These are phyloP conservation scores for Leccinum incarnatum DNA, from an alignment of 768 basidiomycete species.

Conservation along the genomic window DNA sequence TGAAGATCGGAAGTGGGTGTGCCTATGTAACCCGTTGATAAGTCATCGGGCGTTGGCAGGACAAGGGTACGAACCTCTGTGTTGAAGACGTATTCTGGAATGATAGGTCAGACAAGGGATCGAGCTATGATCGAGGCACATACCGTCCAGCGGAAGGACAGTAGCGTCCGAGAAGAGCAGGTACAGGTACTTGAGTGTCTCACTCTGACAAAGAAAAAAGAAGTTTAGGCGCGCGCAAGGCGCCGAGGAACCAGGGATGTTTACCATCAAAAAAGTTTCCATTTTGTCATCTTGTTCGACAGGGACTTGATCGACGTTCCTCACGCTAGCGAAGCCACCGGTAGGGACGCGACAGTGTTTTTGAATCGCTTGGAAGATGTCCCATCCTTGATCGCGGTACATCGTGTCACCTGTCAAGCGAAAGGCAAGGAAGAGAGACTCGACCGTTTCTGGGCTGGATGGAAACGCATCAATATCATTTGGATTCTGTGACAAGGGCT, in stretches of 20 bases:
- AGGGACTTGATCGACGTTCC: constrained; percentile 80
- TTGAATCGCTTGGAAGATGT: constrained; percentile 86
- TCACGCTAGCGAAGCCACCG: constrained; percentile 82
- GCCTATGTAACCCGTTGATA: constrained; percentile 39
- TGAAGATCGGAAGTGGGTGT: constrained; percentile 71
- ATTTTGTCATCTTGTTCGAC: constrained; percentile 78
- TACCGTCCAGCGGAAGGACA: constrained; percentile 72
- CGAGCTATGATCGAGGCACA: constrained; percentile 30
- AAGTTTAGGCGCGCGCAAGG: background rate
- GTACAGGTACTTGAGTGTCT: constrained; percentile 90
- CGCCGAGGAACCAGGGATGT: constrained; percentile 21
- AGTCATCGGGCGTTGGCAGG: background rate
- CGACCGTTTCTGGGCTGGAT: constrained; percentile 84
- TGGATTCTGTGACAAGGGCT: background rate
- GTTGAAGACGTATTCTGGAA: constrained; percentile 82
- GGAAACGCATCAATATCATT: background rate
- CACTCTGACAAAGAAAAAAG: constrained; percentile 49
- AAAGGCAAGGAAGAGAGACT: constrained; percentile 89
- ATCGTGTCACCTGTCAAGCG: constrained; percentile 81
- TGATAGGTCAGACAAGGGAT: constrained; percentile 8
- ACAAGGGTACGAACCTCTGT: constrained; percentile 62
- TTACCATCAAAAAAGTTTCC: constrained; percentile 92
- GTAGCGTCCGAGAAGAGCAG: constrained; percentile 75
- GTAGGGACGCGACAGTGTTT: constrained; percentile 71
- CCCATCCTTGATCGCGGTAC: constrained; percentile 85